These are phyloP conservation scores for Quercus bicolor DNA, from an alignment of 306 rosid species.

Conservation along the genomic window DNA sequence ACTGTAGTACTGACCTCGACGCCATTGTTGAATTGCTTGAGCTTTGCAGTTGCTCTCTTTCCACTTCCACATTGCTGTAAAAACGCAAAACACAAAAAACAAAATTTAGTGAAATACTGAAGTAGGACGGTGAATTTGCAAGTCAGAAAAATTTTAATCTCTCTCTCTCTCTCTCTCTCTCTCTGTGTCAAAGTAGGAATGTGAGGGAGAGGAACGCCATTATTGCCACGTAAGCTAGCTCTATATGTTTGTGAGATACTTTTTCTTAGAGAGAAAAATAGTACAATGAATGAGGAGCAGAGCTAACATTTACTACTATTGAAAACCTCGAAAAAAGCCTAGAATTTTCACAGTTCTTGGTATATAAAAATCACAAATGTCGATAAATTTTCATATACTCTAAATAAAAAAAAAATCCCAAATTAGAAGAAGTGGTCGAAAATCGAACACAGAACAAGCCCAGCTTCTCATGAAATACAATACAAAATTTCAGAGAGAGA, in stretches of 20 bases:
- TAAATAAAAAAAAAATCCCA: neutral
- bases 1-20: slow-evolving; percentile 42
- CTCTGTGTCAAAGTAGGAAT: neutral
- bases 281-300: neutral
- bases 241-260: too few species aligned
- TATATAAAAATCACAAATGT: neutral
- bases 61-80: slow-evolving; percentile 40
- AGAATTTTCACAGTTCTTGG: neutral
- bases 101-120: neutral
- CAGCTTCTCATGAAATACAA: neutral
- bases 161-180: neutral
- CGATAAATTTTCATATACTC: neutral
- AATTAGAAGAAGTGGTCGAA: neutral
- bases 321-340: neutral
- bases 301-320: neutral
- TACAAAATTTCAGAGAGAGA: neutral
- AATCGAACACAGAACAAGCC: neutral
- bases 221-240: too few species aligned
- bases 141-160: neutral
- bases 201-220: neutral
- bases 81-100: neutral
- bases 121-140: neutral
- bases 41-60: slow-evolving; percentile 43
- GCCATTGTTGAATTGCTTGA: slow-evolving; percentile 75
- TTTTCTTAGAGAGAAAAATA: neutral